Percentiles rank a stretch among this genome's conserved stretches.
These are phyloP conservation scores for Nemania diffusa DNA, from an alignment of 2,329 filamentous ascomycete species.

Conservation along the genomic window DNA sequence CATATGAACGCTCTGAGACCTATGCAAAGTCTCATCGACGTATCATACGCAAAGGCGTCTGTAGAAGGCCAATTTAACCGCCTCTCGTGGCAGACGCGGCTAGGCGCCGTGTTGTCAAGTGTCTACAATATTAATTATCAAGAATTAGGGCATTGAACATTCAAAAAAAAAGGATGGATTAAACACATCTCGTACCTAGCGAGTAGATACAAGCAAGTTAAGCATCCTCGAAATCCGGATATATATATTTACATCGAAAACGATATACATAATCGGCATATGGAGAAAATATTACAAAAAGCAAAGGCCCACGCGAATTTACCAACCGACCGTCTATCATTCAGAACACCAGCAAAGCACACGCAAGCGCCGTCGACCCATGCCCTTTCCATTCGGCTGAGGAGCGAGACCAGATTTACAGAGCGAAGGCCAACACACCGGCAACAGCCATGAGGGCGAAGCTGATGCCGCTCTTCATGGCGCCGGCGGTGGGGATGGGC, in stretches of 20 bases:
- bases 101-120: not conserved
- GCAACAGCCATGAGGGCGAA: constrained; percentile 30
- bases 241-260: constrained; percentile 27
- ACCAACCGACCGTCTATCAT: constrained; percentile 29
- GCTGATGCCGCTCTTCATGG: constrained; percentile 35
- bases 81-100: not conserved
- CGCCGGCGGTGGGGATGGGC: constrained; percentile 33
- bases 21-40: not conserved
- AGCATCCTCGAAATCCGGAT: constrained; percentile 19
- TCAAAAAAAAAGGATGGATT: constrained; percentile 22
- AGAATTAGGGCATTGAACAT: constrained; percentile 8
- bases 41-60: not conserved
- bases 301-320: constrained; percentile 13
- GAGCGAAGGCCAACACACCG: constrained; percentile 33
- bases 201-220: constrained; percentile 28
- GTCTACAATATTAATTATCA: not conserved
- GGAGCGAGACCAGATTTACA: constrained; percentile 18
- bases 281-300: constrained; percentile 22
- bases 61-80: not conserved
- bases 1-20: not conserved
- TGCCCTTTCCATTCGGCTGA: constrained; percentile 8
- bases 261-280: constrained; percentile 27
- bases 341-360: constrained; percentile 26
- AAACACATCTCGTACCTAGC: constrained; percentile 17
- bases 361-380: constrained; percentile 27